Evolutionary conservation across 768 basidiomycete genomes (phyloP).

Genomic region (Pleurotus pulmonarius): DNA sequence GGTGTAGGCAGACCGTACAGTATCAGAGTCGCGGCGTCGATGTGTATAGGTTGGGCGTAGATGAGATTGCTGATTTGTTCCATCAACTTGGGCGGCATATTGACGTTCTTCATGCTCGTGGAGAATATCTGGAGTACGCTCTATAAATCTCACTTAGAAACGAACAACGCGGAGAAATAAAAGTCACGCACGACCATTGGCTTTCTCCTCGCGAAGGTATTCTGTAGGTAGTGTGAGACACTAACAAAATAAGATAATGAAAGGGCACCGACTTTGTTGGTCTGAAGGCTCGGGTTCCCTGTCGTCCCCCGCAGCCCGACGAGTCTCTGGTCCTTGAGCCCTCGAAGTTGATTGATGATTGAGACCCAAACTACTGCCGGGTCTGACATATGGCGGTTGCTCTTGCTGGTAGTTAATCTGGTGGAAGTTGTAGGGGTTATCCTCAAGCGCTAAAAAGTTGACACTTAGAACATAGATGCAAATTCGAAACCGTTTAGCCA

Average conservation of each 20-base stretch:
- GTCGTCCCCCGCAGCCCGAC: constrained; percentile 34
- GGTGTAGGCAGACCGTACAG: constrained; percentile 48
- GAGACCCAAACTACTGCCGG: constrained; percentile 40
- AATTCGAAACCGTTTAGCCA: constrained; percentile 10
- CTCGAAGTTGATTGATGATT: constrained; percentile 10
- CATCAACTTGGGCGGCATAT: constrained; percentile 48
- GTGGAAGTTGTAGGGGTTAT: constrained; percentile 9
- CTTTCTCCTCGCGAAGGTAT: constrained; percentile 31
- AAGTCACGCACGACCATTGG: constrained; percentile 35
- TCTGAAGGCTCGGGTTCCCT: constrained; percentile 38
- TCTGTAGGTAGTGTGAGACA: constrained; percentile 20
- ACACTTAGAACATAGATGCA: not conserved
- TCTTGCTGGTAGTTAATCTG: constrained; percentile 17
- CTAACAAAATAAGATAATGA: constrained; percentile 1
- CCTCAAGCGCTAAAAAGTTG: constrained; percentile 9
- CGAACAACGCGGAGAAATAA: constrained; percentile 10
- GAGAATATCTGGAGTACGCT: constrained; percentile 19
- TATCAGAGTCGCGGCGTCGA: constrained; percentile 73
- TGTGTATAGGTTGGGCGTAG: constrained; percentile 38
- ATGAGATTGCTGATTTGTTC: constrained; percentile 29
- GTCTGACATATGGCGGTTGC: constrained; percentile 23
- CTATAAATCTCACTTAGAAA: constrained; percentile 11
- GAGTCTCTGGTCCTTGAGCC: constrained; percentile 21
- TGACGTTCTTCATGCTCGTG: constrained; percentile 34
- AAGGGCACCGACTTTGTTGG: constrained; percentile 30